phyloP scores from a whole-genome alignment of 805 yeast species.

The Barnettozyma populi region DNA sequence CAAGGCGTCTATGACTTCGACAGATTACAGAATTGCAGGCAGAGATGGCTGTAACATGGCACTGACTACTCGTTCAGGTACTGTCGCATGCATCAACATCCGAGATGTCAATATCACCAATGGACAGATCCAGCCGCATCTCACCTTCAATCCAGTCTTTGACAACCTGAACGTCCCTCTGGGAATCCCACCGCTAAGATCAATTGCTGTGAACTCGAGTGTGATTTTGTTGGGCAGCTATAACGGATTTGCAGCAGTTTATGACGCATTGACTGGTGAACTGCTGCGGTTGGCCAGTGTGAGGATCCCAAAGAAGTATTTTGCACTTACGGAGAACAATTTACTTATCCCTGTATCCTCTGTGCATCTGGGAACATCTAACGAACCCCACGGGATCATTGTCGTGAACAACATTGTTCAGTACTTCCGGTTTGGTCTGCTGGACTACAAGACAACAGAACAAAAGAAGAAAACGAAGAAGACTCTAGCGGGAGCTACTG shows the following conservation, averaged over 20 bases:
- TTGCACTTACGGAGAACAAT: constrained; percentile 9
- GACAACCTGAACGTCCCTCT: constrained; percentile 14
- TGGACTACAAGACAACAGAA: not conserved
- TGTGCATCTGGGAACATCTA: constrained; percentile 11
- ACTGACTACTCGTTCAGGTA: constrained; percentile 8
- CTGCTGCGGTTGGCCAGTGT: constrained; percentile 13
- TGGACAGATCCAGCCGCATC: not conserved
- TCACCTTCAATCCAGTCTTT: constrained; percentile 10
- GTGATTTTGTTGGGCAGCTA: constrained; percentile 20
- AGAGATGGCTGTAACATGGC: constrained; percentile 25
- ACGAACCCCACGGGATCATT: constrained; percentile 16
- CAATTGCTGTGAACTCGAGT: constrained; percentile 19
- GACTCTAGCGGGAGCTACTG: constrained; percentile 11
- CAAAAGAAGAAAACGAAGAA: constrained; percentile 10
- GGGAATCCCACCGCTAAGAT: constrained; percentile 14
- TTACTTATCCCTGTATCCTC: constrained; percentile 14
- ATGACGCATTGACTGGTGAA: constrained; percentile 20
- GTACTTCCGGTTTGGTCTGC: constrained; percentile 21
- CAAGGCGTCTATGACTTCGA: constrained; percentile 4
- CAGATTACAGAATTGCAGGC: constrained; percentile 17
- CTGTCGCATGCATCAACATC: constrained; percentile 15
- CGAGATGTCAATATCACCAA: constrained; percentile 9
- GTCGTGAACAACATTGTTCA: constrained; percentile 18
- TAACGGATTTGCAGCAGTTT: constrained; percentile 22
- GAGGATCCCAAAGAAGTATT: constrained; percentile 16